These are phyloP conservation scores for Acacia crassicarpa DNA, from an alignment of 306 rosid genomes.

Conservation along the genomic window DNA sequence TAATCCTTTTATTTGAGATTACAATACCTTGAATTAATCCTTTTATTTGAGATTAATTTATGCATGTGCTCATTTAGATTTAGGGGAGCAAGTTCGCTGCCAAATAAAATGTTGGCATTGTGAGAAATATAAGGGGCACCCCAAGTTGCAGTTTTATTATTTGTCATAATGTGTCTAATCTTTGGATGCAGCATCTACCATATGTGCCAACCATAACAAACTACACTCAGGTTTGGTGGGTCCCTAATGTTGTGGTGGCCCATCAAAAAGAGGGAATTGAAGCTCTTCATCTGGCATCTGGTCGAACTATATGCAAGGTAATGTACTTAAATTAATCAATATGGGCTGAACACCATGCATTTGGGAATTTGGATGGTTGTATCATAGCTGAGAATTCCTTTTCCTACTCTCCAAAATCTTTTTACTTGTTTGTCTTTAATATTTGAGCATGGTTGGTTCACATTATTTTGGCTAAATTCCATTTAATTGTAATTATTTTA, in stretches of 20 bases:
- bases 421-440: background rate
- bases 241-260: slow-evolving; percentile 95
- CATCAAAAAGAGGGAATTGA: slow-evolving; percentile 97
- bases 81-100: background rate
- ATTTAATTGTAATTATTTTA: slow-evolving; percentile 19
- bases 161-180: slow-evolving; percentile 21
- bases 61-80: background rate
- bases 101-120: background rate
- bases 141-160: background rate
- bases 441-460: slow-evolving; percentile 9
- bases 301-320: slow-evolving; percentile 94
- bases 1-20: background rate
- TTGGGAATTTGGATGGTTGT: slow-evolving; percentile 7
- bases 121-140: background rate
- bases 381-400: slow-evolving; percentile 20
- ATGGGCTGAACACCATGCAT: slow-evolving; percentile 22
- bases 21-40: background rate
- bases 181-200: slow-evolving; percentile 66
- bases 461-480: slow-evolving; percentile 3
- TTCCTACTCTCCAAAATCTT: slow-evolving; percentile 9
- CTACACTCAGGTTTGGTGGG: slow-evolving; percentile 99
- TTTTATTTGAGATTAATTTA: background rate
- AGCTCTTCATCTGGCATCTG: slow-evolving; percentile 93
- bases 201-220: slow-evolving; percentile 95
- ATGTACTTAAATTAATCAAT: slow-evolving; percentile 8